These are phyloP conservation scores for Gnomoniopsis smithogilvyi DNA, from an alignment of 2,329 filamentous ascomycete genomes.

Conservation along the genomic window DNA sequence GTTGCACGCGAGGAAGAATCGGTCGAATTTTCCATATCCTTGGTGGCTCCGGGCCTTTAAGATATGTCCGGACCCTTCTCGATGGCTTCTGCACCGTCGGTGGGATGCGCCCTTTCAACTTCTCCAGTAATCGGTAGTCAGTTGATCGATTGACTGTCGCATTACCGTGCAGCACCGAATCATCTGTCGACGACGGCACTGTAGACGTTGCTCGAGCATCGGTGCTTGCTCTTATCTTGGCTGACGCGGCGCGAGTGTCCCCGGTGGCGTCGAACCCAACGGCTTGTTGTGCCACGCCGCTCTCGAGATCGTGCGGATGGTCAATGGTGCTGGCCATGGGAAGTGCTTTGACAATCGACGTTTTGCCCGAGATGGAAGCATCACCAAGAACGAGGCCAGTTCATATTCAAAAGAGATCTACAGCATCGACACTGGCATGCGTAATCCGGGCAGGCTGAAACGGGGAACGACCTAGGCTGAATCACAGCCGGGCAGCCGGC, in stretches of 20 bases:
- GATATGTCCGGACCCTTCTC: not conserved
- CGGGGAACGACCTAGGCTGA: not conserved
- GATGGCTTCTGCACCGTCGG: not conserved
- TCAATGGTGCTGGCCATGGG: constrained; percentile 3
- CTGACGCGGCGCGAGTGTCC: not conserved
- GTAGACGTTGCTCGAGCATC: not conserved
- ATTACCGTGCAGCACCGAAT: not conserved
- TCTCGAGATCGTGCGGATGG: constrained; percentile 6
- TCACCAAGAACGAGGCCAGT: not conserved
- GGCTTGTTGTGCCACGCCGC: constrained; percentile 1
- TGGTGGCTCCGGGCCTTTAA: constrained; percentile 4
- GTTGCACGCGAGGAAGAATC: constrained; percentile 12
- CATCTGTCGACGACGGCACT: not conserved
- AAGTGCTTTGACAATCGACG: not conserved
- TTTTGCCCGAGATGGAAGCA: not conserved
- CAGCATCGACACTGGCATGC: not conserved
- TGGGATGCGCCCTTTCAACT: constrained; percentile 4
- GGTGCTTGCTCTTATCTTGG: not conserved
- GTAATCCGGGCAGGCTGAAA: not conserved
- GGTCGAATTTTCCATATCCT: constrained; percentile 13
- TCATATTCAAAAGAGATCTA: not conserved
- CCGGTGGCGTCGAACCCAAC: not conserved
- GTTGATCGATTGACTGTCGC: not conserved
- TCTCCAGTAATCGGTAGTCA: not conserved
- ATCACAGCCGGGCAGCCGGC: not conserved